Evolutionary conservation across 352 stramenopile species (phyloP), one percentile per base, ranked within the genome.

Genomic region (Globisporangium cylindrosporum): DNA sequence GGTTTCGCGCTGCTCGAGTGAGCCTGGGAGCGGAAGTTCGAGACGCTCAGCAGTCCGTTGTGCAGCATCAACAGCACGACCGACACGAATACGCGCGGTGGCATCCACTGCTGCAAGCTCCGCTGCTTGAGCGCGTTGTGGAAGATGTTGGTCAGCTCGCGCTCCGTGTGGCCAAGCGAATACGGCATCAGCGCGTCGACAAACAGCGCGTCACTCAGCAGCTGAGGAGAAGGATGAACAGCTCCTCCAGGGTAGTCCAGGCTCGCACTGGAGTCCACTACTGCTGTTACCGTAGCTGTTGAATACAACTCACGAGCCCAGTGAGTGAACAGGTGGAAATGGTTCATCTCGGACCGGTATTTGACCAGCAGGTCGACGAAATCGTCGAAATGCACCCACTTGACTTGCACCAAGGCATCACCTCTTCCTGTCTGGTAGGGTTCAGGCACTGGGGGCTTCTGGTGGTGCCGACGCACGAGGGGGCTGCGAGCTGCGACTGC

Each of bases 91-190:
- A 89, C 80, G 1, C 81, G 82, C 65, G 78, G 38, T 9, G 84
- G 81, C 84, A 92, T 91, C 8, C 77, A 67, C 6, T 76, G 38
- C 46, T 82, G 74, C 20, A 91, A 57, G 9, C 77, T 64, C 4
- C 84, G 79, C 69, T 92, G 84, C 25, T 77, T 77, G 22, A 92
- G 69, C 32, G 81, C 78, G 48, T 92, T 91, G 67, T 86, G 72
- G 60, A 90, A 92, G 14, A 92, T 78, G 62, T 89, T 90, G 25
- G 61, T 59, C 20, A 92, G 72, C 48, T 92, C 84, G 20, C 82
- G 80, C 14, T 82, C 80, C 0, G 64, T 78, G 10, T 76, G 72
- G 2, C 79, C 78, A 1, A 88, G 72, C 2, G 84, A 90, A 5
- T 81, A 76, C 20, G 81, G 74, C 24, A 69, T 25, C 0, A 91